phyloP scores from a whole-genome alignment of 352 stramenopile genomes.

The Globisporangium echinulatum region DNA sequence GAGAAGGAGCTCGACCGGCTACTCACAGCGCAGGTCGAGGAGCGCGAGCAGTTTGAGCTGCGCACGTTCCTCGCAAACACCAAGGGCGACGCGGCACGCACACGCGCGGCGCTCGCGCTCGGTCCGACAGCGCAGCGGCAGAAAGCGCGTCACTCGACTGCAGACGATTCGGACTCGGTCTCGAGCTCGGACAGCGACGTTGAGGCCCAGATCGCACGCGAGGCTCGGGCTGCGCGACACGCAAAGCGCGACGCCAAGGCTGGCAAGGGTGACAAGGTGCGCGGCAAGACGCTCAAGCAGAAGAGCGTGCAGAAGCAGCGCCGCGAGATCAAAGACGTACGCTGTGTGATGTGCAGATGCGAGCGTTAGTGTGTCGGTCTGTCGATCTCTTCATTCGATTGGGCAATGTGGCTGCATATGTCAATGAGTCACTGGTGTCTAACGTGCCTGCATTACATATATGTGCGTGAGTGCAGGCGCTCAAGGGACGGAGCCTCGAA shows the following conservation, averaged over 20 bases:
- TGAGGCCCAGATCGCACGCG: slow-evolving; percentile 55
- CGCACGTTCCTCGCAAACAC: slow-evolving; percentile 32
- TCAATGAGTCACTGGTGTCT: neutral
- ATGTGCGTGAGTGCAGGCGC: slow-evolving; percentile 14
- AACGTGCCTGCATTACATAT: neutral
- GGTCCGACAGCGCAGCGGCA: neutral
- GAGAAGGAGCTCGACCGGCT: slow-evolving; percentile 90
- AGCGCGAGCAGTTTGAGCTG: slow-evolving; percentile 59
- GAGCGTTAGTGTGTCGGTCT: too few species aligned
- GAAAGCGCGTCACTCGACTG: neutral
- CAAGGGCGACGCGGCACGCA: slow-evolving; percentile 10
- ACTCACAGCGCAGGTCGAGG: slow-evolving; percentile 78
- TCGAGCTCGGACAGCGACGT: slow-evolving; percentile 71
- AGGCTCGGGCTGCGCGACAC: slow-evolving; percentile 11
- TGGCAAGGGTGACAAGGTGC: slow-evolving; percentile 27
- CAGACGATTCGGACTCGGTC: slow-evolving; percentile 19
- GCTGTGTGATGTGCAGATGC: neutral
- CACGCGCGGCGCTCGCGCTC: slow-evolving; percentile 1
- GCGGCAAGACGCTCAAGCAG: slow-evolving; percentile 42
- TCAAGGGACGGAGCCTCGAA: slow-evolving; percentile 55
- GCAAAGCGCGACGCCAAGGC: slow-evolving; percentile 21
- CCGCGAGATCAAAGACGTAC: slow-evolving; percentile 64
- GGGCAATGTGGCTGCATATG: neutral
- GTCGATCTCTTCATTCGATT: neutral
- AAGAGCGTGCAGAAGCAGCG: slow-evolving; percentile 71